A percentile compares a stretch with the other conserved stretches of the same genome.
phyloP scores from a whole-genome alignment of 2,329 filamentous ascomycete species.

The Mycogone perniciosa region DNA sequence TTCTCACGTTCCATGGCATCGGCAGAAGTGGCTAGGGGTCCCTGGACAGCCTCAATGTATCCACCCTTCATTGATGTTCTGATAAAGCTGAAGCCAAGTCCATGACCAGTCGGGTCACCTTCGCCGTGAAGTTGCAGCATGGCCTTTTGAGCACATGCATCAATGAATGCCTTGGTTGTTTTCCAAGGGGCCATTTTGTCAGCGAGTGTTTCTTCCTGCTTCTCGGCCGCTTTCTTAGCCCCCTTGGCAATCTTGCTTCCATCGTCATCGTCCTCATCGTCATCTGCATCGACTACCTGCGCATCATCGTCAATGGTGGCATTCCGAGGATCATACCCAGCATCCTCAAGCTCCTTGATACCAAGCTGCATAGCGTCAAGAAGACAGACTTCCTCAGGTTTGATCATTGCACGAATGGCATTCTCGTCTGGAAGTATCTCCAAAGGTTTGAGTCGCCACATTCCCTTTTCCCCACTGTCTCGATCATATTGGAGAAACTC shows the following conservation, averaged over 20 bases:
- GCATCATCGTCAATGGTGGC: conserved; percentile 58
- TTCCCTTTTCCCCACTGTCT: conserved; percentile 61
- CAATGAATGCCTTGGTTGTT: conserved; percentile 91
- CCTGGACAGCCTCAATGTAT: conserved; percentile 73
- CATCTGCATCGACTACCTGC: conserved; percentile 55
- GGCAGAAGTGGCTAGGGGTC: conserved; percentile 60
- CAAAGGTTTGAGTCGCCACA: conserved; percentile 69
- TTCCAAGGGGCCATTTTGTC: conserved; percentile 94
- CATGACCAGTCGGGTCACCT: conserved; percentile 88
- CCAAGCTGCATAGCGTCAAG: conserved; percentile 97
- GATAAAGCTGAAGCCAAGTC: conserved; percentile 93
- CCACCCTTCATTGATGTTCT: conserved; percentile 98
- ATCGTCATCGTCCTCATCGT: conserved; percentile 41
- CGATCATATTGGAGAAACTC: conserved; percentile 93
- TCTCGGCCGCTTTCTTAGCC: conserved; percentile 39
- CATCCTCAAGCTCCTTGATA: conserved; percentile 81
- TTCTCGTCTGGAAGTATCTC: conserved; percentile 76
- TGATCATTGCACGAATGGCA: conserved; percentile 78
- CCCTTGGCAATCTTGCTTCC: conserved; percentile 33
- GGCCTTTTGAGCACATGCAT: conserved; percentile 88
- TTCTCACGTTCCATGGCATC: conserved; percentile 84
- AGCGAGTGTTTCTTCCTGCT: conserved; percentile 65
- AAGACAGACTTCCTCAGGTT: conserved; percentile 89
- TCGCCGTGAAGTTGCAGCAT: conserved; percentile 95
- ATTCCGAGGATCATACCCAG: conserved; percentile 70